phyloP scores from a whole-genome alignment of 164 flowering plant genomes.

The Liriodendron chinense region DNA sequence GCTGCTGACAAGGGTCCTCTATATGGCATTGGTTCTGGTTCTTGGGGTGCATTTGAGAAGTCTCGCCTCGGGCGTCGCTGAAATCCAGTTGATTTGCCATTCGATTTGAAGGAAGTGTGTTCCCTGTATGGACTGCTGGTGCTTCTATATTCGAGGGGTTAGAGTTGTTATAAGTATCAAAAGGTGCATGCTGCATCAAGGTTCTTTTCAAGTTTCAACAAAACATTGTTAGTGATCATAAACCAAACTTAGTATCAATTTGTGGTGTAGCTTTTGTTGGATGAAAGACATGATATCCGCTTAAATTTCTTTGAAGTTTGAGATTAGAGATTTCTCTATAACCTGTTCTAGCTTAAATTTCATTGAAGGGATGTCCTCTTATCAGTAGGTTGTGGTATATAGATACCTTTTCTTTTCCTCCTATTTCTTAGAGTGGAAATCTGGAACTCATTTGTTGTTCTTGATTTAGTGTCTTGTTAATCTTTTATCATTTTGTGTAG shows the following conservation, averaged over 20 bases:
- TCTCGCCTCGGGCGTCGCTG: slow-evolving; percentile 61
- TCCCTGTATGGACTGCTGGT: slow-evolving; percentile 11
- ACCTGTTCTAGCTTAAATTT: background rate
- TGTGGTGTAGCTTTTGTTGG: slow-evolving; percentile 15
- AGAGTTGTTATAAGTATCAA: slow-evolving; percentile 29
- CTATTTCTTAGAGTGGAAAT: background rate
- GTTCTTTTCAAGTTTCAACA: slow-evolving; percentile 25
- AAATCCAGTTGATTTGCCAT: slow-evolving; percentile 17
- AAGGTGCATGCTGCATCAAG: slow-evolving; percentile 29
- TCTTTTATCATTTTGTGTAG: background rate
- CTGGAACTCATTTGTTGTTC: background rate
- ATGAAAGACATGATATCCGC: slow-evolving; percentile 7
- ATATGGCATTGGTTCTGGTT: slow-evolving; percentile 64
- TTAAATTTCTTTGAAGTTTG: slow-evolving; percentile 5
- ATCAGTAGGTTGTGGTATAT: background rate
- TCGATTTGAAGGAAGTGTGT: slow-evolving; percentile 1
- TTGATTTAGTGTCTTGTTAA: background rate
- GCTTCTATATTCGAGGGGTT: slow-evolving; percentile 21
- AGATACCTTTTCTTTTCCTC: background rate
- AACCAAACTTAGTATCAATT: slow-evolving; percentile 15
- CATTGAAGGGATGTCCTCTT: no score
- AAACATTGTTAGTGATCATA: slow-evolving; percentile 24
- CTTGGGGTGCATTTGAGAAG: slow-evolving; percentile 70
- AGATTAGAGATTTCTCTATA: background rate
- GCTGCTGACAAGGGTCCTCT: slow-evolving; percentile 56